Evolutionary conservation across 2,329 filamentous ascomycete genomes (phyloP).

Genomic region (Talaromyces sp.): DNA sequence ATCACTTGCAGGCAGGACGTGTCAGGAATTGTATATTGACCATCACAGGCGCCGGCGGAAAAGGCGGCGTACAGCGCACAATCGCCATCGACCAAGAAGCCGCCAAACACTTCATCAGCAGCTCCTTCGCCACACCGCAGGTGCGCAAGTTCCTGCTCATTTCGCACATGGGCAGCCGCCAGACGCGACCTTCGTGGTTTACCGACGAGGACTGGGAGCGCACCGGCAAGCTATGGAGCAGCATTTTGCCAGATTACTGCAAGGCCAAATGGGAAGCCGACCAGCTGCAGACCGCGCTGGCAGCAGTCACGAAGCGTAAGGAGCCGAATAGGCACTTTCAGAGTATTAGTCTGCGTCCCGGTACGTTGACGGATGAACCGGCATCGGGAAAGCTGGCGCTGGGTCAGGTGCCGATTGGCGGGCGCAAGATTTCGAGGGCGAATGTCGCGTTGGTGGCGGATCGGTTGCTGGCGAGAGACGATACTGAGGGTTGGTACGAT

Average conservation of each 20-base stretch:
- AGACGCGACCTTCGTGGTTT: conserved; percentile 47
- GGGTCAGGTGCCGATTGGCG: conserved; percentile 42
- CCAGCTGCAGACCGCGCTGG: conserved; percentile 48
- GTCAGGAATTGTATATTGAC: background rate
- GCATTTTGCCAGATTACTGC: conserved; percentile 47
- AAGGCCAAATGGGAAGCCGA: conserved; percentile 53
- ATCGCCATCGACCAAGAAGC: conserved; percentile 51
- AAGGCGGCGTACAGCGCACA: conserved; percentile 47
- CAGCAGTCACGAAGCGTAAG: conserved; percentile 27
- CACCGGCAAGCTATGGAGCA: conserved; percentile 44
- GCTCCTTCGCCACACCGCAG: conserved; percentile 39
- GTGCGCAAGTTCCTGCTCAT: conserved; percentile 53
- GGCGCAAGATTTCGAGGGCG: conserved; percentile 43
- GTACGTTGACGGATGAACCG: conserved; percentile 44
- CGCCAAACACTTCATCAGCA: conserved; percentile 50
- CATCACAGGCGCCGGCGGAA: conserved; percentile 48
- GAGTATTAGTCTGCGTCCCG: conserved; percentile 49
- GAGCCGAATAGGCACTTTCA: conserved; percentile 30
- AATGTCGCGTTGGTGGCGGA: conserved; percentile 50
- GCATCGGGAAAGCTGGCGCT: conserved; percentile 44
- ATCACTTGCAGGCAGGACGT: too few species aligned
- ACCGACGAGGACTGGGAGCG: conserved; percentile 42
- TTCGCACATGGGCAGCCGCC: conserved; percentile 49
- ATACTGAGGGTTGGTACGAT: conserved; percentile 51
- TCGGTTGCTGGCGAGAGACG: conserved; percentile 43